Conservation (phyloP, 2,329 filamentous ascomycete genomes). For the Trichoderma sp. region DNA sequence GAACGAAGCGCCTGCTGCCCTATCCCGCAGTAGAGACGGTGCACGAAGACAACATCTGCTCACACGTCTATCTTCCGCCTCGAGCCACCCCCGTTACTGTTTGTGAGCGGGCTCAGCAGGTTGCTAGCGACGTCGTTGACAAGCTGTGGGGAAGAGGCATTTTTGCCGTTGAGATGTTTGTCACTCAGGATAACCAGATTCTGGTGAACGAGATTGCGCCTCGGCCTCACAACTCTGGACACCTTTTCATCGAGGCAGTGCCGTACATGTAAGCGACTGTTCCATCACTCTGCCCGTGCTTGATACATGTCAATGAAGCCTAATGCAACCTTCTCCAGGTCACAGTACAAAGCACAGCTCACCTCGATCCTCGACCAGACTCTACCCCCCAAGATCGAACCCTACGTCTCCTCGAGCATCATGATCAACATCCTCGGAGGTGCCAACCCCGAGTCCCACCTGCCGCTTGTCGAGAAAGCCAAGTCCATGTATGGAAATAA, state of each 20-base stretch:
- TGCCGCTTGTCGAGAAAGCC: conserved; percentile 46
- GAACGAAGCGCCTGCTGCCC: conserved; percentile 54
- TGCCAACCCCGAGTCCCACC: conserved; percentile 60
- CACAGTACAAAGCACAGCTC: conserved; percentile 89
- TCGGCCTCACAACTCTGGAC: conserved; percentile 82
- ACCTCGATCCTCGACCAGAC: conserved; percentile 69
- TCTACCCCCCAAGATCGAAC: conserved; percentile 56
- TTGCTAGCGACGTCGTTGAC: conserved; percentile 75
- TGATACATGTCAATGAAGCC: background rate
- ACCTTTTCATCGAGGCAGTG: conserved; percentile 92
- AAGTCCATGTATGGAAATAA: conserved; percentile 42
- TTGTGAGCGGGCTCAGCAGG: conserved; percentile 63
- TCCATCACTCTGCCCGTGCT: background rate
- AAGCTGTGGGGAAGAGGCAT: conserved; percentile 85
- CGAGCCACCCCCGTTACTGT: conserved; percentile 62
- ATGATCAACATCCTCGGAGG: conserved; percentile 82
- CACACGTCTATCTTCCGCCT: conserved; percentile 83
- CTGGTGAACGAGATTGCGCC: conserved; percentile 85
- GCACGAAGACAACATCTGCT: conserved; percentile 94
- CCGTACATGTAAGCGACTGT: conserved; percentile 51
- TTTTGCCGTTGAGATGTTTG: conserved; percentile 95
- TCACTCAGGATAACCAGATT: conserved; percentile 63
- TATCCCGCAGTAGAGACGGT: conserved; percentile 93
- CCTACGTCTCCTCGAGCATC: conserved; percentile 60
- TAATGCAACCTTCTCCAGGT: conserved; percentile 36